Evolutionary conservation across 2,329 filamentous ascomycete genomes (phyloP), one percentile per base, ranked within the genome.

Genomic region (Pseudocercospora eumusae): DNA sequence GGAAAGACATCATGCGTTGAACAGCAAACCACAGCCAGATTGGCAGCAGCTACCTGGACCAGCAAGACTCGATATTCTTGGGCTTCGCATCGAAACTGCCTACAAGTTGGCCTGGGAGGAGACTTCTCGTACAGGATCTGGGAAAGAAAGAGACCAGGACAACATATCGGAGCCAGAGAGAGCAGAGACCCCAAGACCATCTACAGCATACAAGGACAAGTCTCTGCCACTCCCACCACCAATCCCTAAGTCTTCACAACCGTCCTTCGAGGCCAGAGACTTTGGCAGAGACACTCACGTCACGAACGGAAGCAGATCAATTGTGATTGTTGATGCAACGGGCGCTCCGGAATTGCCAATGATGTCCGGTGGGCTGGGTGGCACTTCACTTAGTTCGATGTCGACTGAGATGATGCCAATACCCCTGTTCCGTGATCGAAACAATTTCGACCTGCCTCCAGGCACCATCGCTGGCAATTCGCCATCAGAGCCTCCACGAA

Each of bases 271-370:
- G 28, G 49, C 63, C 3, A 56, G 62, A 57, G 65, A 68, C 56
- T 65, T 68, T 47, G 63, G 61, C 9, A 61, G 64, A 20, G 71
- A 79, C 57, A 86, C 83, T 66, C 80, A 80, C 60, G 84, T 93
- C 49, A 95, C 92, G 0, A 82, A 83, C 10, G 90, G 91, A n/a
- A 96, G 91, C 80, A 89, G 93, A 72, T 96, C 92, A 0, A 96
- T 96, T 67, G 83, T 96, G 59, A 96, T 96, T 71, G 86, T 96
- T 36, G 91, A 96, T 68, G 84, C 84, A 65, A 86, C 84, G 62
- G 86, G 86, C 31, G 88, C 87, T 0, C 67, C 68, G 33, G 64
- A 68, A 50, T n/a, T 68, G 11, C 65, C 68, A 4, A 63, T 64
- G 52, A 66, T 66, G 45, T 63, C 66, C 18, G 64, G 68, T 23